Evolutionary conservation across 768 basidiomycete species (phyloP).

Genomic region (Sutorius australiensis): DNA sequence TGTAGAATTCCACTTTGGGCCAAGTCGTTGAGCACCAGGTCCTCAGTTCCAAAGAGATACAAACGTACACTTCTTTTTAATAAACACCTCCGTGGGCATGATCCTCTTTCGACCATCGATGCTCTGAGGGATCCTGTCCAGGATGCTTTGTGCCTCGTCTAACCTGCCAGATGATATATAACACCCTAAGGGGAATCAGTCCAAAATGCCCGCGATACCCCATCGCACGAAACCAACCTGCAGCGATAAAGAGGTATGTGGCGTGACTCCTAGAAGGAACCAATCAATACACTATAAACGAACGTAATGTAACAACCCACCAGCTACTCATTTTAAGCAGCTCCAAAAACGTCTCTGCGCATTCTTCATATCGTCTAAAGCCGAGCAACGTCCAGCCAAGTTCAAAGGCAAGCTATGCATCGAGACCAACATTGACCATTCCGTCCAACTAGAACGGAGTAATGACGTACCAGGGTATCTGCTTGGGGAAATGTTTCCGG

Average conservation of each 20-base stretch:
- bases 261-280: conserved; percentile 58
- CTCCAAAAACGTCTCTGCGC: conserved; percentile 61
- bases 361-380: conserved; percentile 60
- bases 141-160: conserved; percentile 55
- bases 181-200: conserved; percentile 44
- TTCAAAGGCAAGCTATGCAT: conserved; percentile 64
- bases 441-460: background rate
- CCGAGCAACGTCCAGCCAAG: conserved; percentile 73
- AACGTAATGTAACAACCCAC: conserved; percentile 33
- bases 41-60: background rate
- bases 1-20: conserved; percentile 65
- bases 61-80: conserved; percentile 68
- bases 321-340: conserved; percentile 69
- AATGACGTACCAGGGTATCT: conserved; percentile 53
- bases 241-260: conserved; percentile 75
- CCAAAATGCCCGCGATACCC: background rate
- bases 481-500: conserved; percentile 62
- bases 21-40: background rate
- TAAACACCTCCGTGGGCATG: conserved; percentile 71
- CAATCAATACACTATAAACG: background rate
- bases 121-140: conserved; percentile 59
- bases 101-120: conserved; percentile 63
- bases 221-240: conserved; percentile 39
- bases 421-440: background rate
- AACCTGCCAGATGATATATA: conserved; percentile 53